Conservation (phyloP, 148 eudicot genomes). For the Pharnaceum exiguum region DNA sequence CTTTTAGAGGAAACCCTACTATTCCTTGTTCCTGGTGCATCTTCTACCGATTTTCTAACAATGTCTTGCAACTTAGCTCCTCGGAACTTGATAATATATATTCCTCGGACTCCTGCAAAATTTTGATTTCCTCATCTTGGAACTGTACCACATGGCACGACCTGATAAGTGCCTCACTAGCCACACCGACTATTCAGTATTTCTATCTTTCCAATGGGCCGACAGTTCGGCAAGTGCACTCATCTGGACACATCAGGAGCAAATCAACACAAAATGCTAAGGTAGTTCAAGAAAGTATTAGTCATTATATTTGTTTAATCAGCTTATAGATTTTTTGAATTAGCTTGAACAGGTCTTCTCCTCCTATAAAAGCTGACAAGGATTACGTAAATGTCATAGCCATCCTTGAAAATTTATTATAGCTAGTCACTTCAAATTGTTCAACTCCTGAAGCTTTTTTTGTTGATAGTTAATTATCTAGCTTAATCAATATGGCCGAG, state of each 20-base stretch:
- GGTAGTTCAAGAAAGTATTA: background rate
- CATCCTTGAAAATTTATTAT: constrained; percentile 2
- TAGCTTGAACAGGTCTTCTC: constrained; percentile 2
- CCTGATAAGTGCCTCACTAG: background rate
- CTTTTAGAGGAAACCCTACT: no score
- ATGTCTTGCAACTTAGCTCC: no score
- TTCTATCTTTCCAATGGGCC: constrained; percentile 7
- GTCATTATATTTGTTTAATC: background rate
- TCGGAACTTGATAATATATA: constrained; percentile 25
- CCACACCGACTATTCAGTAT: constrained; percentile 17
- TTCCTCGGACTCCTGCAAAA: constrained; percentile 11
- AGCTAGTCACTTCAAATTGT: background rate
- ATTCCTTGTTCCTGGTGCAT: no score
- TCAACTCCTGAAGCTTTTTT: background rate
- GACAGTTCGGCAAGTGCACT: constrained; percentile 14
- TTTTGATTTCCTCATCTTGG: constrained; percentile 3
- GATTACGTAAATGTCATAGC: background rate
- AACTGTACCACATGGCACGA: constrained; percentile 14
- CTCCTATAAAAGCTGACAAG: constrained; percentile 26
- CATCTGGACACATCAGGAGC: background rate
- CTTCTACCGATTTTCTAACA: no score
- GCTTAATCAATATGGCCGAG: constrained; percentile 25
- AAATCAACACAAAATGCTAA: constrained; percentile 9
- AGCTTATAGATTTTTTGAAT: background rate
- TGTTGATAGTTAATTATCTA: background rate